Base-by-base conservation (phyloP, 495 filamentous ascomycete genomes). In the Talaromyces wortmannii region DNA sequence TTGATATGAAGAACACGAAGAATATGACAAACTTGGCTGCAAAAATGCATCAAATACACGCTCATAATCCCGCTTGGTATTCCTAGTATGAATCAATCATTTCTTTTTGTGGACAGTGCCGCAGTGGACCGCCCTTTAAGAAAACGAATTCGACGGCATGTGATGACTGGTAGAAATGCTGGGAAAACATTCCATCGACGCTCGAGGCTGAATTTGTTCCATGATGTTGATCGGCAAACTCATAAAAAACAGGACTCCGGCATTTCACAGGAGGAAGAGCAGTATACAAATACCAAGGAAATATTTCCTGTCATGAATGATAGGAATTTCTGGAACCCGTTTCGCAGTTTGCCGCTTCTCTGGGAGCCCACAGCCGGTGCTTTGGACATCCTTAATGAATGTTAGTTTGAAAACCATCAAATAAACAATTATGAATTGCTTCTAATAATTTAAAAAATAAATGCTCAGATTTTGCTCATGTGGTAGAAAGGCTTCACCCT, bases 81-180 rank as follows among this genome's bases (percentile, higher is more conserved):
- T 23, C 23, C 23, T 23, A 23, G 23, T 23, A 61, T 61, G 59
- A 31, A 56, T 30, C 44, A 60, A 17, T 40, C 31, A 4, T 65
- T 67, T 45, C 50, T 50, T 11, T 67, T 66, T 43, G 55, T 64
- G 3, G 56, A 64, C 52, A 53, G 64, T 10, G 13, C 58, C 40
- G 23, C 50, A 13, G 50, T 55, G 29, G 59, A 57, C 17, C 55
- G 45, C 32, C 23, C 43, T 10, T 52, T 61, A 7, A 59, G 60
- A 32, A 61, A 59, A 40, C 51, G 31, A 10, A 65, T 65, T 31
- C 61, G 65, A 18, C 57, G 63, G 13, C 65, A 67, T 61, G 65
- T 65, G 16, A 67, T 65, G 65, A 67, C 57, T 53, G 62, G 64
- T 33, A 63, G 63, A 33, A 67, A 65, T 58, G 31, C 36, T 29